A percentile compares a stretch with the other conserved stretches of the same genome.
phyloP scores from a whole-genome alignment of 768 basidiomycete genomes.

The Phlebiopsis gigantea region DNA sequence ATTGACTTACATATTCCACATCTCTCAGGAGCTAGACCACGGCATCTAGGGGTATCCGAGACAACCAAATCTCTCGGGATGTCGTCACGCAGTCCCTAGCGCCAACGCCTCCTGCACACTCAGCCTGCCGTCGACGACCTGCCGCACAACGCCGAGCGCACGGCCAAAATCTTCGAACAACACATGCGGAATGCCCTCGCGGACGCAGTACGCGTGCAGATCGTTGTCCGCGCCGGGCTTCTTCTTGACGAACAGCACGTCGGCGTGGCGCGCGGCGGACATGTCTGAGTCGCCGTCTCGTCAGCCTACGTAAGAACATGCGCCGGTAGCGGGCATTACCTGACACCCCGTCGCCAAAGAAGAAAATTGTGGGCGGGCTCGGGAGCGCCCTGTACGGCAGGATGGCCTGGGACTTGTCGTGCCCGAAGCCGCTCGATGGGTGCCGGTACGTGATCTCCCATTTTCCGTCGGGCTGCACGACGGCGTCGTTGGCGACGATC shows the following conservation, averaged over 20 bases:
- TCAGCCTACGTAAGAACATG: no score
- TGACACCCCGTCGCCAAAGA: conserved; percentile 97
- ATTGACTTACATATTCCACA: no score
- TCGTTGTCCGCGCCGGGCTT: conserved; percentile 80
- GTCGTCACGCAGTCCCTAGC: conserved; percentile 9
- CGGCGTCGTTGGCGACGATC: conserved; percentile 91
- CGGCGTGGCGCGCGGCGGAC: conserved; percentile 89
- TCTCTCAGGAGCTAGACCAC: not conserved
- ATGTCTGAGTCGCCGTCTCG: conserved; percentile 51
- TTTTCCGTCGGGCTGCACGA: conserved; percentile 52
- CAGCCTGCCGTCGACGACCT: conserved; percentile 68
- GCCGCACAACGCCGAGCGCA: conserved; percentile 54
- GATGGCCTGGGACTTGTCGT: conserved; percentile 96
- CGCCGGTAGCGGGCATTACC: conserved; percentile 37
- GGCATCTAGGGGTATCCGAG: not conserved
- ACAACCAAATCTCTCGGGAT: not conserved
- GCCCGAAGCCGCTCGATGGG: conserved; percentile 84
- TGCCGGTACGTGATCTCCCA: conserved; percentile 89
- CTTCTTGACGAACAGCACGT: conserved; percentile 90
- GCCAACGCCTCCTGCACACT: conserved; percentile 46
- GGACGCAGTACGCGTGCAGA: conserved; percentile 74
- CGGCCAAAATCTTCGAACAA: conserved; percentile 68
- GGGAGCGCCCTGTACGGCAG: conserved; percentile 76
- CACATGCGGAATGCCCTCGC: conserved; percentile 74
- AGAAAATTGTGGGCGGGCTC: conserved; percentile 79